Evolutionary conservation across 495 filamentous ascomycete genomes (phyloP).

Genomic region (Neurospora sp.): DNA sequence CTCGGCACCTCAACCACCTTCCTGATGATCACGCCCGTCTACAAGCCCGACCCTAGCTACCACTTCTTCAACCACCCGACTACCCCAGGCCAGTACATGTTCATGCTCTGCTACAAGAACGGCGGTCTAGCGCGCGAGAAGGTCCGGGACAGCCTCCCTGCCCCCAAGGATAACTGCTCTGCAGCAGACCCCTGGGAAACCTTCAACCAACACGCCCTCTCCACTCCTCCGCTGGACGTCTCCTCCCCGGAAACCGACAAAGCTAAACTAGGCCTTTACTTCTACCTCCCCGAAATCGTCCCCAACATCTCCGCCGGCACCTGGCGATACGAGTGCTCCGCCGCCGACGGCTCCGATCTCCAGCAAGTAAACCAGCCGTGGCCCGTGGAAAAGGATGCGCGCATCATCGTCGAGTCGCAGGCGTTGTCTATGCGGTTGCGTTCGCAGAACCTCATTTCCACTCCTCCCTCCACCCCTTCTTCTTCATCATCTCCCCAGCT

Average conservation of each 20-base stretch:
- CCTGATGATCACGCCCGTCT: slow-evolving; percentile 86
- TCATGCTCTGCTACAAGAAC: slow-evolving; percentile 99
- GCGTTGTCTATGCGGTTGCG: slow-evolving; percentile 82
- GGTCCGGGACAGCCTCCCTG: slow-evolving; percentile 58
- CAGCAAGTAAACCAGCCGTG: slow-evolving; percentile 32
- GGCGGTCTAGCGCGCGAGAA: slow-evolving; percentile 86
- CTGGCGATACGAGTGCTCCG: slow-evolving; percentile 67
- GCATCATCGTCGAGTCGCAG: slow-evolving; percentile 88
- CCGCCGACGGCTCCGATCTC: slow-evolving; percentile 36
- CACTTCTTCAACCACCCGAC: slow-evolving; percentile 90
- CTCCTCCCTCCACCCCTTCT: background rate
- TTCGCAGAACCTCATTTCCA: slow-evolving; percentile 58
- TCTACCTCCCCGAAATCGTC: slow-evolving; percentile 91
- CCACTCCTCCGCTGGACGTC: slow-evolving; percentile 58
- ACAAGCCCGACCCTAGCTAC: slow-evolving; percentile 75
- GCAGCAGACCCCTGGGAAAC: slow-evolving; percentile 52
- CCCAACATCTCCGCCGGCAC: slow-evolving; percentile 76
- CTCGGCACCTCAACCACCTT: slow-evolving; percentile 94
- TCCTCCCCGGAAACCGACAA: slow-evolving; percentile 31
- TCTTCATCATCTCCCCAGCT: slow-evolving; percentile 37
- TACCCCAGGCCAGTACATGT: slow-evolving; percentile 78
- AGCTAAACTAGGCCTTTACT: slow-evolving; percentile 83
- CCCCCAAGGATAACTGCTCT: slow-evolving; percentile 13
- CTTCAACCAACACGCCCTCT: slow-evolving; percentile 62
- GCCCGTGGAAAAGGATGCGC: slow-evolving; percentile 53